Conservation (phyloP, 805 yeast species). For the Candida vaughaniae region DNA sequence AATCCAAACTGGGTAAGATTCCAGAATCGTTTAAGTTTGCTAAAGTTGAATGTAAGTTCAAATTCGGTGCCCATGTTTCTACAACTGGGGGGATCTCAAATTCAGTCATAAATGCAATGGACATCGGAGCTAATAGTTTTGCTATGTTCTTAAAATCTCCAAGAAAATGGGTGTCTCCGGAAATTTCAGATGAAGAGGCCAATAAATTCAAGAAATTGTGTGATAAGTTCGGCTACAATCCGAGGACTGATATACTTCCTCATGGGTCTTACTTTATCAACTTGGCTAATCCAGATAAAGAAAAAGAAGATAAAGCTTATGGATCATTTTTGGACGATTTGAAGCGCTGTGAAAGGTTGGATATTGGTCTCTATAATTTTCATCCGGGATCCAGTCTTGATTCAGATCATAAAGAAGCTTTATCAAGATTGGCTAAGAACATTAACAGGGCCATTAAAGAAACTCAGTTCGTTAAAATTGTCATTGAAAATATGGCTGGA, state of each 20-base stretch:
- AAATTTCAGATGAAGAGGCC: conserved; percentile 65
- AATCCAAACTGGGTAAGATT: neutral
- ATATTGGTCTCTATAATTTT: conserved; percentile 83
- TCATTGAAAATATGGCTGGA: conserved; percentile 97
- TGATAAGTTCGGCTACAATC: conserved; percentile 61
- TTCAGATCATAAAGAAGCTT: conserved; percentile 60
- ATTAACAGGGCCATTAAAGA: conserved; percentile 74
- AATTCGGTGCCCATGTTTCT: conserved; percentile 89
- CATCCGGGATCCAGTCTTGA: conserved; percentile 91
- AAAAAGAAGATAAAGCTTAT: conserved; percentile 72
- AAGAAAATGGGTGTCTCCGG: conserved; percentile 87
- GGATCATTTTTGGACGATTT: conserved; percentile 83
- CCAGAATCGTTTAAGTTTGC: conserved; percentile 17
- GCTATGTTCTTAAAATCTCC: conserved; percentile 91
- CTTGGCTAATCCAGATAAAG: conserved; percentile 84
- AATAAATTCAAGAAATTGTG: conserved; percentile 64
- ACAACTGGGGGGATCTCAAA: conserved; percentile 80
- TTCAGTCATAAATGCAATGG: conserved; percentile 52
- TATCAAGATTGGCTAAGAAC: conserved; percentile 69
- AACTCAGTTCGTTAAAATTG: conserved; percentile 80
- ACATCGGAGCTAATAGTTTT: conserved; percentile 71
- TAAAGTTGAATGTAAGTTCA: conserved; percentile 25
- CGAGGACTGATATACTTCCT: conserved; percentile 79
- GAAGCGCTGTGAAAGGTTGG: conserved; percentile 78
- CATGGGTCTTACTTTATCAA: conserved; percentile 95